Evolutionary conservation across 495 filamentous ascomycete species (phyloP).

Genomic region (Daldinia decipiens): DNA sequence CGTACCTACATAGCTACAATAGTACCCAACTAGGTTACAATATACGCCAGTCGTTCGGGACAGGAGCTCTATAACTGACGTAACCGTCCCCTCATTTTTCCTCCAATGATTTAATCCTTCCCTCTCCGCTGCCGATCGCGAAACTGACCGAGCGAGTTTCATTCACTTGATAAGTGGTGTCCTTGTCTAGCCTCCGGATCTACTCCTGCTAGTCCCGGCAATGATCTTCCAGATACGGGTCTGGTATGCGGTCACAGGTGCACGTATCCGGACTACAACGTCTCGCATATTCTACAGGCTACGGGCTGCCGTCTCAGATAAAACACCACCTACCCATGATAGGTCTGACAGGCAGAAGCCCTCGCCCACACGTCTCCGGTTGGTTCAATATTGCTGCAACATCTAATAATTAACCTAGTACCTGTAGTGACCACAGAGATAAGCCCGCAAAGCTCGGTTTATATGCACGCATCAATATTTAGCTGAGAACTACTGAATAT

Average conservation of each 20-base stretch:
- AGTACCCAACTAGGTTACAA: too few relatives aligned
- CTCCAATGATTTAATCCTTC: neutral
- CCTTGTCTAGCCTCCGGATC: conserved; percentile 1
- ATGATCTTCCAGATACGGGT: conserved; percentile 4
- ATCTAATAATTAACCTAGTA: neutral
- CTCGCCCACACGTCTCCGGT: too few relatives aligned
- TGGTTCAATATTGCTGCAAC: neutral
- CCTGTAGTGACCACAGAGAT: neutral
- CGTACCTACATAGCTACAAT: too few relatives aligned
- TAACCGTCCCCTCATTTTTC: neutral
- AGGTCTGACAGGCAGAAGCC: neutral
- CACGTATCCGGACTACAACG: conserved; percentile 2
- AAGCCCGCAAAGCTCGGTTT: neutral
- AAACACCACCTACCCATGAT: neutral
- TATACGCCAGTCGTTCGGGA: neutral
- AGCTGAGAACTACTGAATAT: conserved; percentile 11
- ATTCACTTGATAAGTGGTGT: neutral
- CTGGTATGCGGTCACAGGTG: neutral
- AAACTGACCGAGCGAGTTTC: neutral
- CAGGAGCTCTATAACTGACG: neutral
- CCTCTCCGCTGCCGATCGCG: neutral
- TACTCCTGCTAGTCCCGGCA: conserved; percentile 11
- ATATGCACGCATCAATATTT: conserved; percentile 6
- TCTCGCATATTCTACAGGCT: neutral
- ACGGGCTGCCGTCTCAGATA: conserved; percentile 5